These are phyloP conservation scores for Candolleomyces eurysporus DNA, from an alignment of 768 basidiomycete genomes.

Conservation along the genomic window DNA sequence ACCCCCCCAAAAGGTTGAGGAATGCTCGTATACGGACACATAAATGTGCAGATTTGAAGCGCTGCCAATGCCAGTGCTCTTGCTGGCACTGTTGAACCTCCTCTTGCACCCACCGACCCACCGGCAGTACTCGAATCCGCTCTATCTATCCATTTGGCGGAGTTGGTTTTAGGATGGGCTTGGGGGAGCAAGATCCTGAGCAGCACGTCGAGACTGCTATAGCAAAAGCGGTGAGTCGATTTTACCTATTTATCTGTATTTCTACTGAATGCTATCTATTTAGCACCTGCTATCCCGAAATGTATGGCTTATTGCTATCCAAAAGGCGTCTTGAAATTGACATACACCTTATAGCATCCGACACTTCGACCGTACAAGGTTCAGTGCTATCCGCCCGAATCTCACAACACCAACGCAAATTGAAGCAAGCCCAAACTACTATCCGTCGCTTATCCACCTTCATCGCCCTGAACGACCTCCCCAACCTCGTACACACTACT, in stretches of 20 bases:
- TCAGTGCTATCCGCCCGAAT: neutral
- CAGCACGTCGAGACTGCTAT: conserved; percentile 66
- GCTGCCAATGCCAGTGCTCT: conserved; percentile 43
- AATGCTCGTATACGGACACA: neutral
- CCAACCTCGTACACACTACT: neutral
- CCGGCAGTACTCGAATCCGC: conserved; percentile 48
- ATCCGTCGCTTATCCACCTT: neutral
- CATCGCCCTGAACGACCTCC: neutral
- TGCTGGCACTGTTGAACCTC: conserved; percentile 60
- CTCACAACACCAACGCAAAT: neutral
- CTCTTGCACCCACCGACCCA: conserved; percentile 67
- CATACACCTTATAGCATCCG: neutral
- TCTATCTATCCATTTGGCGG: conserved; percentile 62
- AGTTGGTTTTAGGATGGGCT: conserved; percentile 61
- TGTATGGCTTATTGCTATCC: too few species aligned
- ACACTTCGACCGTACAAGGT: neutral
- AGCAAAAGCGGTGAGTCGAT: conserved; percentile 60
- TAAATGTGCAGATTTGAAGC: conserved; percentile 3
- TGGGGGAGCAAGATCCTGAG: conserved; percentile 50
- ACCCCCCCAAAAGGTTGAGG: conserved; percentile 1
- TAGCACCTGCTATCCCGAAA: conserved; percentile 28
- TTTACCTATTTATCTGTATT: neutral
- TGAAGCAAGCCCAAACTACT: conserved; percentile 40
- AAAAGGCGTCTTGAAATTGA: too few species aligned
- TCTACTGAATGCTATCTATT: neutral